phyloP scores from a whole-genome alignment of 192 early-diverging fungal species.

The Oehlia diaphana region DNA sequence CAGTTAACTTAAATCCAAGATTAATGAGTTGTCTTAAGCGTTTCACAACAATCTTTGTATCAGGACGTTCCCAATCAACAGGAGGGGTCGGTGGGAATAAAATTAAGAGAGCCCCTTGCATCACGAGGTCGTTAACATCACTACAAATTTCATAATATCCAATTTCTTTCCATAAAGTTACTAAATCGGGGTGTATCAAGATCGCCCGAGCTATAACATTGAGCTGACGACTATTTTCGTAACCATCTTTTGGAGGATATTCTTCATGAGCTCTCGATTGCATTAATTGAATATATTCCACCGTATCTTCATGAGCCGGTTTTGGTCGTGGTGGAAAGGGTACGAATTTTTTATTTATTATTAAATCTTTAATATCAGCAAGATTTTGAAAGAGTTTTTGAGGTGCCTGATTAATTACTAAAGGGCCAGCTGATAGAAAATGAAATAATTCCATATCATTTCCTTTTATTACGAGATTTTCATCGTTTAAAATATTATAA shows the following conservation, averaged over 20 bases:
- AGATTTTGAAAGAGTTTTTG: neutral
- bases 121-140: neutral
- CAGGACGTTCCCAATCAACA: neutral
- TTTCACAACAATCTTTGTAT: neutral
- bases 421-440: neutral
- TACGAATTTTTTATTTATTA: neutral
- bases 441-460: conserved; percentile 23
- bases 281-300: neutral
- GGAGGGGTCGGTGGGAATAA: conserved; percentile 4
- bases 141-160: conserved; percentile 8
- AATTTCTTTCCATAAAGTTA: neutral
- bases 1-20: conserved; percentile 1
- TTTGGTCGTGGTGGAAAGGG: conserved; percentile 7
- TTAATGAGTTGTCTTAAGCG: neutral
- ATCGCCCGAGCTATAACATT: conserved; percentile 5
- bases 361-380: neutral
- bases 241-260: neutral
- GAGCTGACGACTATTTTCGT: neutral
- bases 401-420: neutral
- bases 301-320: neutral
- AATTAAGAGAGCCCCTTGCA: neutral
- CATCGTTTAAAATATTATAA: neutral
- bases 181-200: conserved; percentile 3
- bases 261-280: neutral
- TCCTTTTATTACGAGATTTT: neutral